Percentiles rank a stretch among this genome's conserved stretches.
phyloP scores from a whole-genome alignment of 768 basidiomycete species.

The Symmetrospora coprosmae region DNA sequence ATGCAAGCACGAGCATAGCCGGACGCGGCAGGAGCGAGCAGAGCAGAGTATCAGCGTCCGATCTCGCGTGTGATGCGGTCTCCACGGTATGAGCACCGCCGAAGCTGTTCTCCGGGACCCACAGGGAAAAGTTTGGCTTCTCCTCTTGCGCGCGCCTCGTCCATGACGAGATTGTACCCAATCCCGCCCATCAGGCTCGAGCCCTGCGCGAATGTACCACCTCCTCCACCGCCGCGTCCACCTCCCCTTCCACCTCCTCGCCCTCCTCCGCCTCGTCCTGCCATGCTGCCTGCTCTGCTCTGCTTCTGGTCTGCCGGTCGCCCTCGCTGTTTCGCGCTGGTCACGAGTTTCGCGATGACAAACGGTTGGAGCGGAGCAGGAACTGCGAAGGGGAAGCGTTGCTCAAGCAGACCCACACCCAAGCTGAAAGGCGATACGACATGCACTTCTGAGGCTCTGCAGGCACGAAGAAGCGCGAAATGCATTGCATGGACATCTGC shows the following conservation, averaged over 20 bases:
- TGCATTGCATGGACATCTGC: too few species aligned
- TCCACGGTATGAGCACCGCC: not conserved
- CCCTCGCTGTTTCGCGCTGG: too few species aligned
- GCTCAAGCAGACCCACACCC: too few species aligned
- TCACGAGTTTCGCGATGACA: too few species aligned
- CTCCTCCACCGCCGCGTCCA: not conserved
- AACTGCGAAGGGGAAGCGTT: too few species aligned
- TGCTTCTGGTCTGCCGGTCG: too few species aligned
- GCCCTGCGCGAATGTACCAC: slow-evolving; percentile 11
- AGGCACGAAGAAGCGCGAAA: too few species aligned
- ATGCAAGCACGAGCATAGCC: too few species aligned
- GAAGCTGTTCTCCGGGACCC: not conserved
- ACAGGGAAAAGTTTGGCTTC: slow-evolving; percentile 15
- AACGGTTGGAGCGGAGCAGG: too few species aligned
- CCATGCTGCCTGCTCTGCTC: too few species aligned
- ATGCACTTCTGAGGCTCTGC: too few species aligned
- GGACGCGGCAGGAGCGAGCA: not conserved
- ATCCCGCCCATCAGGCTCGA: slow-evolving; percentile 14
- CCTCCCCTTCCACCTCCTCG: slow-evolving; percentile 14
- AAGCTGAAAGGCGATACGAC: too few species aligned
- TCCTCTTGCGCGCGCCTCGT: not conserved
- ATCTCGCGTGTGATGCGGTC: not conserved
- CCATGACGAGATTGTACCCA: slow-evolving; percentile 1
- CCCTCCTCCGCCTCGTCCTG: slow-evolving; percentile 15
- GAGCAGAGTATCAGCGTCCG: not conserved